Base-by-base conservation (phyloP, 441 rosid species). In the Jatropha podagrica region DNA sequence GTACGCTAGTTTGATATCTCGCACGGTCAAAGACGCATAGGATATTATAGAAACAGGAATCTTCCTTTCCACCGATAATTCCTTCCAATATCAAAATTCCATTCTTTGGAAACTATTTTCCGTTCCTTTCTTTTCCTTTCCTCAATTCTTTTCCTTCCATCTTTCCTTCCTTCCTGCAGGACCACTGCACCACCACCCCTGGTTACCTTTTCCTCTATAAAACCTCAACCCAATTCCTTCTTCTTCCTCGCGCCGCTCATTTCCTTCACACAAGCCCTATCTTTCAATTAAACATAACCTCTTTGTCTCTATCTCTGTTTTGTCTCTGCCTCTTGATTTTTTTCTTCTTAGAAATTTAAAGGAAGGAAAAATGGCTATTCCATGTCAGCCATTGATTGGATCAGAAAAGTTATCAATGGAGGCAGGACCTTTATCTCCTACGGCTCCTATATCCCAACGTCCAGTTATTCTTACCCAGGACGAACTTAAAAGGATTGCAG, bases 401-500 rank as follows among this genome's bases (percentile, higher is more conserved):
- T 85, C 92, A 2, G 93, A 89, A 7, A 86, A 80, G 26, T 12
- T 86, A 38, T 2, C 90, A 49, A 80, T 88, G 83, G 92, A 87
- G 11, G 13, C 82, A 0, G 75, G 64, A n/a, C 32, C 79, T n/a
- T 6, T 76, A 40, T 75, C 74, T 18, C 38, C 85, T 46, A 61
- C 81, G 38, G 32, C 32, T 32, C 32, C 32, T 32, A 32, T 32
- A 32, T 80, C 86, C 90, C 71, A 83, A 2, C 81, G 90, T 0
- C 86, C 86, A 0, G 82, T 85, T 26, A 55, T 80, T 9, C 83
- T 89, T 32, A 84, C 95, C 73, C 98, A 93, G 69, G 97, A 95
- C 80, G 95, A 93, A 38, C 92, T 95, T 42, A 95, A 95, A 80
- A 86, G 82, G 59, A 88, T 91, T 55, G 96, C 98, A 12, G 98